These are phyloP conservation scores for Eragrostis curvula DNA, from an alignment of 176 grass and related monocot genomes.

Conservation along the genomic window DNA sequence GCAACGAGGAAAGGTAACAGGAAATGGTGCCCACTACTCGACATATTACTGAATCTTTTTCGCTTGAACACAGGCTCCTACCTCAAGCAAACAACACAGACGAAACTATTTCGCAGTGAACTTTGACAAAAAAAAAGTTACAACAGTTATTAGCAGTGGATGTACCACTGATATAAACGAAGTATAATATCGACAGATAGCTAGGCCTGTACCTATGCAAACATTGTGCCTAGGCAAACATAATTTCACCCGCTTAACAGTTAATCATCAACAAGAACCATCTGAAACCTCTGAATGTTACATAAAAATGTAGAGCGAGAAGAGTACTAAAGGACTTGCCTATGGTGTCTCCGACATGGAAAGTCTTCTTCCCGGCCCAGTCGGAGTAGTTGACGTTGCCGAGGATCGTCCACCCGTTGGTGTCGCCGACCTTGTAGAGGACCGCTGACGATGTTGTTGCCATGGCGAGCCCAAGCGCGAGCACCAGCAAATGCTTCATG, in stretches of 20 bases:
- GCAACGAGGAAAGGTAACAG: background rate
- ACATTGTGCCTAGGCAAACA: background rate
- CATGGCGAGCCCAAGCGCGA: conserved; percentile 49
- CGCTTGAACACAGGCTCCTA: background rate
- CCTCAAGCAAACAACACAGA: background rate
- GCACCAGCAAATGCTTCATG: conserved; percentile 35
- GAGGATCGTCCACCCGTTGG: conserved; percentile 76
- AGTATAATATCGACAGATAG: no score
- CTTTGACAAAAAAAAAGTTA: background rate
- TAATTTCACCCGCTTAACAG: background rate
- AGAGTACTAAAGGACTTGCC: conserved; percentile 42
- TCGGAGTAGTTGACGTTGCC: conserved; percentile 71
- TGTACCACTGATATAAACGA: background rate
- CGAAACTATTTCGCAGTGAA: background rate
- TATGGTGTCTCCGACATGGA: conserved; percentile 62
- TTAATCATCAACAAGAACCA: background rate
- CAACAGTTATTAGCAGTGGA: background rate
- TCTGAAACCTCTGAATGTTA: background rate
- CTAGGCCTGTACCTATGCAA: background rate
- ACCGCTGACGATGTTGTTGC: conserved; percentile 48
- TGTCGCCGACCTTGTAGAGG: conserved; percentile 71
- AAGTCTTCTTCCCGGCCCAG: conserved; percentile 58
- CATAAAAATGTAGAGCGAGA: background rate
- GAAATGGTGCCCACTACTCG: background rate
- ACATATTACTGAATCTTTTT: background rate